phyloP scores from a whole-genome alignment of 2,329 filamentous ascomycete species.

The Microdochium paspali region DNA sequence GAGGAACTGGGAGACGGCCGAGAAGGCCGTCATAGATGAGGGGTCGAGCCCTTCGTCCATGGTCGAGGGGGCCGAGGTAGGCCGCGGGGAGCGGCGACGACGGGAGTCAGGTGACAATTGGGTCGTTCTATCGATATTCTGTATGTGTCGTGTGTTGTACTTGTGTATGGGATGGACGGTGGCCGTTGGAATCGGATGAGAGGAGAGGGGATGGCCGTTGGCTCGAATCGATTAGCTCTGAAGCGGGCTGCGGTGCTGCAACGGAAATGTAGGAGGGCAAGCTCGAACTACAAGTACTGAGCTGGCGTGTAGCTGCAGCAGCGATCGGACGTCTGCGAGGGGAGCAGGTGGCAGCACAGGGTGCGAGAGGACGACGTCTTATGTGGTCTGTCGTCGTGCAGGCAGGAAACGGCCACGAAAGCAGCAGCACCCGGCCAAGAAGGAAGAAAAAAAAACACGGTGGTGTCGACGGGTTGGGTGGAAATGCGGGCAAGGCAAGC shows the following conservation, averaged over 20 bases:
- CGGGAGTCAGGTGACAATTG: background rate
- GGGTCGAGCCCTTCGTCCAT: slow-evolving; percentile 29
- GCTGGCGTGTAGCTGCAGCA: no score
- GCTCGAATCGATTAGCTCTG: background rate
- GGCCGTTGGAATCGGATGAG: background rate
- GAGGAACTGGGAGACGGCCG: slow-evolving; percentile 26
- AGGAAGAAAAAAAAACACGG: no score
- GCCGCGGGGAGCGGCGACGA: background rate
- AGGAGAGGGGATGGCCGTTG: background rate
- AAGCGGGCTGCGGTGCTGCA: background rate
- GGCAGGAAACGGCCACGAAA: background rate
- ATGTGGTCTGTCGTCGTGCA: no score
- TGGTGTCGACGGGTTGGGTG: background rate
- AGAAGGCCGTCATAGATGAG: slow-evolving; percentile 24
- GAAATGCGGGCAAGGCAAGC: background rate
- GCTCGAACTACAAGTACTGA: no score
- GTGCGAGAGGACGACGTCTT: no score
- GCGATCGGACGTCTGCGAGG: no score
- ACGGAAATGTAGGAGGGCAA: no score
- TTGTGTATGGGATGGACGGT: background rate
- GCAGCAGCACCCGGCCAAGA: no score
- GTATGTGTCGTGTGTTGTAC: background rate
- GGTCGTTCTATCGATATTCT: background rate
- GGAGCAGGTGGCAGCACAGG: no score
- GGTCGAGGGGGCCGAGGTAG: slow-evolving; percentile 2